Conservation (phyloP, 345 rosid genomes). For the Populus deltoides region DNA sequence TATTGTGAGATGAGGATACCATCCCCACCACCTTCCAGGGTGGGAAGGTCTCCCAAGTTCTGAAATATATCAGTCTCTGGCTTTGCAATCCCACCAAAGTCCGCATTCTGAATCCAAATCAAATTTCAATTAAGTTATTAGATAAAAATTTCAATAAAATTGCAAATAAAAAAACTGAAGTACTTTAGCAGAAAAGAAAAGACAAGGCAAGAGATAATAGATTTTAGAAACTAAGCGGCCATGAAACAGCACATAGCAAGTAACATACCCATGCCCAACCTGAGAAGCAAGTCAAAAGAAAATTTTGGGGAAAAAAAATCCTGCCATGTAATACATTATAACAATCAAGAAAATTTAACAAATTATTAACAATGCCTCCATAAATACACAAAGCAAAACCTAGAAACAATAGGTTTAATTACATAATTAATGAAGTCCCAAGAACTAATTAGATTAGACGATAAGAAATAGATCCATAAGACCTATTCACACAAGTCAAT, state of each 20-base stretch:
- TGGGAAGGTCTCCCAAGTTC: constrained; percentile 23
- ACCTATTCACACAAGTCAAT: not conserved
- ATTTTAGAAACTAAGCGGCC: not conserved
- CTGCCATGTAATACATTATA: not conserved
- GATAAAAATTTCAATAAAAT: not conserved
- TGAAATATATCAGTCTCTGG: constrained; percentile 10
- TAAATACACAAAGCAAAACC: not conserved
- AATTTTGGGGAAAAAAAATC: not conserved
- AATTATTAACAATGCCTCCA: not conserved
- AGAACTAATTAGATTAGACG: not conserved
- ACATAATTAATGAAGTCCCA: not conserved
- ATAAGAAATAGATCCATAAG: not conserved
- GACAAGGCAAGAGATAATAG: not conserved
- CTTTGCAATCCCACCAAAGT: not conserved
- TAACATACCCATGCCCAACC: not conserved
- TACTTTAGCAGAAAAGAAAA: not conserved
- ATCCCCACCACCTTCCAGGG: not conserved
- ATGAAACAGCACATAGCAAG: not conserved
- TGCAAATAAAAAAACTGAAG: not conserved
- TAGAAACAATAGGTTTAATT: not conserved
- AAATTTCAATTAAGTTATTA: not conserved
- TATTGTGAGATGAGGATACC: not conserved
- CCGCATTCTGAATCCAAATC: not conserved
- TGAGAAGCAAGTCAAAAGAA: not conserved
- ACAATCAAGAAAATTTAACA: not conserved